Base-by-base conservation (phyloP, 192 early-diverging fungal species). In the Tieghemiomyces parasiticus region DNA sequence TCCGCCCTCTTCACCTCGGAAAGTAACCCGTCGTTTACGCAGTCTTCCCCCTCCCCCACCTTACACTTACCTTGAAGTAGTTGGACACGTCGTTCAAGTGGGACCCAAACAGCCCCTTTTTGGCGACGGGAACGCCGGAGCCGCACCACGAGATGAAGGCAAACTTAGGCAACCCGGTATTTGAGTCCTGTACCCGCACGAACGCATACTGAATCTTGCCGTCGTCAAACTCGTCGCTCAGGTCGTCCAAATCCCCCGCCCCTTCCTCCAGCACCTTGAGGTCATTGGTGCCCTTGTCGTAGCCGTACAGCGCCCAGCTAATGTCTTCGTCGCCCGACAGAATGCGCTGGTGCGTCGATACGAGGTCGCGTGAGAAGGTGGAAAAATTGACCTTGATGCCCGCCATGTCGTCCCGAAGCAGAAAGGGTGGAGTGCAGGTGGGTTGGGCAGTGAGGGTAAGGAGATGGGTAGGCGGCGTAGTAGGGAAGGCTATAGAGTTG, bases 141-240 rank as follows among this genome's bases (percentile, higher is more conserved):
- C 94, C 94, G 68, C 92, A 95, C 91, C 91, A 97, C 20, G 81
- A 88, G 61, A 97, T 88, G 56, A 97, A 82, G 38, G 93, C 89
- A 71, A 87, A 86, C 72, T 95, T 97, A 54, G 83, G 76, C 22
- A 97, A 74, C 35, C 78, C 73, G 2, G 90, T 87, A 60, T 92
- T 86, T 16, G 88, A 90, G 69, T 97, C 94, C 38, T 72, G 67
- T 20, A 92, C 84, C 20, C 81, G 74, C 2, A 71, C 82, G 75
- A 90, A 92, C 13, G 88, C 92, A 71, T 86, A 95, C 67, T 90
- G 89, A 46, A 92, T 86, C 66, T 91, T 91, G 46, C 84, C 80
- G 60, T 91, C 91, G 50, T 81, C 76, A 74, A 93, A 94, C 67
- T 94, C 92, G 1, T 97, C 94, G n/a, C 71, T 67, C 20, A 97